A percentile compares a stretch with the other conserved stretches of the same genome.
Conservation (phyloP, 345 rosid genomes). For the Diplotaxis tenuifolia region DNA sequence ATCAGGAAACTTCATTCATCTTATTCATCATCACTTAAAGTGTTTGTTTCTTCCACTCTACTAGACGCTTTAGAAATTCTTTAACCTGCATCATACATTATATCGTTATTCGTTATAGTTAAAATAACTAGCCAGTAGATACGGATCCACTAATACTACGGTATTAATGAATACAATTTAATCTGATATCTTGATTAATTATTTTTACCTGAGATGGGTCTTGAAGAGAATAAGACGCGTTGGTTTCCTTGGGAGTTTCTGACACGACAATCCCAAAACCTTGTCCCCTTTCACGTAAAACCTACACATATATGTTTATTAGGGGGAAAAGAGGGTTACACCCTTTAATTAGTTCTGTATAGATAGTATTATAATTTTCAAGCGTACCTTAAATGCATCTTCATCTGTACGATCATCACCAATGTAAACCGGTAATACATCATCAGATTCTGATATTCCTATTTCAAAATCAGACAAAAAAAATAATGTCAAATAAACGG, state of each 20-base stretch:
- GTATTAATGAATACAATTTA: too few relatives aligned
- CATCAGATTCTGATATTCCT: conserved; percentile 30
- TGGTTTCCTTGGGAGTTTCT: conserved; percentile 42
- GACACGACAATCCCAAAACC: conserved; percentile 51
- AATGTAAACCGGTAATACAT: conserved; percentile 52
- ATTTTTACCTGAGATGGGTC: conserved; percentile 43
- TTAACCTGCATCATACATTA: conserved; percentile 40
- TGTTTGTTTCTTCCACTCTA: conserved; percentile 25
- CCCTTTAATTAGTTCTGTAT: too few relatives aligned
- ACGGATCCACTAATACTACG: too few relatives aligned
- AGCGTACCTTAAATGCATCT: conserved; percentile 58
- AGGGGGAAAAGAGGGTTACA: neutral
- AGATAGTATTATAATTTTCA: neutral
- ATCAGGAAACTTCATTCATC: neutral
- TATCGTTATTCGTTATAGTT: neutral
- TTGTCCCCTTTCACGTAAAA: too few relatives aligned
- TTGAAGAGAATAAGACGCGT: conserved; percentile 48
- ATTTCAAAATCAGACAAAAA: neutral
- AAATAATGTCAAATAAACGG: neutral
- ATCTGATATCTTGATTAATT: neutral
- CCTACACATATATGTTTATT: conserved; percentile 29
- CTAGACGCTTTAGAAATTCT: conserved; percentile 30
- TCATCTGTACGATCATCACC: too few relatives aligned
- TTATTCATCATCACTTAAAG: neutral
- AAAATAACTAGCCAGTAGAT: neutral